Evolutionary conservation across 768 basidiomycete species (phyloP).

Genomic region (Auriscalpium vulgare): DNA sequence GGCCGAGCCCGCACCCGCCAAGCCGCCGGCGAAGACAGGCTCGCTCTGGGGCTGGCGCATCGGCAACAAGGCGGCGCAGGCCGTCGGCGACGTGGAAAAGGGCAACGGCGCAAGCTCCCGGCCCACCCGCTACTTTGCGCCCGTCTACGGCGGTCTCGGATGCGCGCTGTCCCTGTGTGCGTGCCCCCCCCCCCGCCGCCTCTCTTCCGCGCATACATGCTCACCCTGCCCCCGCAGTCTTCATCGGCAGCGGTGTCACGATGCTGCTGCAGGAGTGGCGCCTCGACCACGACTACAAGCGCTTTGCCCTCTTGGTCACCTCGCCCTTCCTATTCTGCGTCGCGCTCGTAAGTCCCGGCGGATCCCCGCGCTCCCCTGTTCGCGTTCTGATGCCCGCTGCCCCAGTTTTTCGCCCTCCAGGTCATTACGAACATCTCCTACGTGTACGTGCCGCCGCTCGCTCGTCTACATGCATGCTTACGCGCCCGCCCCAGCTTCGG

Average conservation of each 20-base stretch:
- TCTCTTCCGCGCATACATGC: neutral
- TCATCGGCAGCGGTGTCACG: slow-evolving; percentile 53
- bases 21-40: slow-evolving; percentile 11
- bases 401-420: slow-evolving; percentile 68
- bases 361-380: neutral
- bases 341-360: slow-evolving; percentile 45
- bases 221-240: slow-evolving; percentile 35
- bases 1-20: neutral
- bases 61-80: slow-evolving; percentile 22
- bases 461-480: slow-evolving; percentile 3
- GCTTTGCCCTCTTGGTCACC: slow-evolving; percentile 61
- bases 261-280: slow-evolving; percentile 59
- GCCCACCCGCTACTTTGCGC: slow-evolving; percentile 54
- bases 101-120: slow-evolving; percentile 25
- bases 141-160: slow-evolving; percentile 65
- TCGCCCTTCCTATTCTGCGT: slow-evolving; percentile 71
- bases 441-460: slow-evolving; percentile 36
- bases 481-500: slow-evolving; percentile 42
- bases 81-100: slow-evolving; percentile 42
- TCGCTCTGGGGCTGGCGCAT: slow-evolving; percentile 19
- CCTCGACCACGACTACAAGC: slow-evolving; percentile 51
- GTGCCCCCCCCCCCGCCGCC: too few species aligned
- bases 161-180: slow-evolving; percentile 59
- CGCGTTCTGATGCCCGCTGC: neutral
- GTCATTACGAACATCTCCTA: slow-evolving; percentile 57